Evolutionary conservation across 352 stramenopile species (phyloP).

Genomic region (Globisporangium spiculum): DNA sequence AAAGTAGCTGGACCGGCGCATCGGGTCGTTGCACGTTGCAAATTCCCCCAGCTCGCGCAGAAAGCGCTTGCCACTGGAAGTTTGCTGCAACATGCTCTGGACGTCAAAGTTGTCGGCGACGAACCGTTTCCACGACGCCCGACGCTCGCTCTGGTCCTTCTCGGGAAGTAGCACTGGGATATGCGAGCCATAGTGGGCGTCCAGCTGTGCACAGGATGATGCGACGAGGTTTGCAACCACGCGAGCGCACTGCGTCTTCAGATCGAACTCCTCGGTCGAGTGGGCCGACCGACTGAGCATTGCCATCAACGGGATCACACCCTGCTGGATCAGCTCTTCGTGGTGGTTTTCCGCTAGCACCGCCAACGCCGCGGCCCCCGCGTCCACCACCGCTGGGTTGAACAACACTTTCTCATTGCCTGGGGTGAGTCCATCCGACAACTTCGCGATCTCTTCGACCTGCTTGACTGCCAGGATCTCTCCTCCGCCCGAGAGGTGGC

Average conservation of each 20-base stretch:
- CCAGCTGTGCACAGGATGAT: slow-evolving; percentile 42
- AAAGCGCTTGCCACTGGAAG: slow-evolving; percentile 40
- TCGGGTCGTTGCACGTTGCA: slow-evolving; percentile 47
- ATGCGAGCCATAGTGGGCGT: slow-evolving; percentile 11
- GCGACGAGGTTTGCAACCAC: slow-evolving; percentile 78
- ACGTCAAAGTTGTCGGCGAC: slow-evolving; percentile 57
- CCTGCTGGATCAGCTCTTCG: slow-evolving; percentile 58
- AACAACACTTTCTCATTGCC: slow-evolving; percentile 75
- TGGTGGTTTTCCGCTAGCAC: slow-evolving; percentile 66
- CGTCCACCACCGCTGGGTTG: slow-evolving; percentile 65
- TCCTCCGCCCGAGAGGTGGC: slow-evolving; percentile 45
- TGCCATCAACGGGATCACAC: slow-evolving; percentile 58
- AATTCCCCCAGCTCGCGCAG: slow-evolving; percentile 38
- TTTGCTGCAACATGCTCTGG: slow-evolving; percentile 42
- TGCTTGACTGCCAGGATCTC: slow-evolving; percentile 75
- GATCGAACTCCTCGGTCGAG: slow-evolving; percentile 31
- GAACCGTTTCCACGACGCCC: slow-evolving; percentile 24
- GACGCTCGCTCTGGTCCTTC: slow-evolving; percentile 1
- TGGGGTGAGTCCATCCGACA: slow-evolving; percentile 73
- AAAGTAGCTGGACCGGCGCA: slow-evolving; percentile 73
- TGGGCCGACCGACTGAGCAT: slow-evolving; percentile 40
- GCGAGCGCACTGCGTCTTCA: slow-evolving; percentile 57
- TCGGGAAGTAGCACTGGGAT: slow-evolving; percentile 7
- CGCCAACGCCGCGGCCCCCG: slow-evolving; percentile 62
- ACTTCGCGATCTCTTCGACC: slow-evolving; percentile 68